Evolutionary conservation across 495 filamentous ascomycete species (phyloP).

Genomic region (Aspergillus egyptiacus): DNA sequence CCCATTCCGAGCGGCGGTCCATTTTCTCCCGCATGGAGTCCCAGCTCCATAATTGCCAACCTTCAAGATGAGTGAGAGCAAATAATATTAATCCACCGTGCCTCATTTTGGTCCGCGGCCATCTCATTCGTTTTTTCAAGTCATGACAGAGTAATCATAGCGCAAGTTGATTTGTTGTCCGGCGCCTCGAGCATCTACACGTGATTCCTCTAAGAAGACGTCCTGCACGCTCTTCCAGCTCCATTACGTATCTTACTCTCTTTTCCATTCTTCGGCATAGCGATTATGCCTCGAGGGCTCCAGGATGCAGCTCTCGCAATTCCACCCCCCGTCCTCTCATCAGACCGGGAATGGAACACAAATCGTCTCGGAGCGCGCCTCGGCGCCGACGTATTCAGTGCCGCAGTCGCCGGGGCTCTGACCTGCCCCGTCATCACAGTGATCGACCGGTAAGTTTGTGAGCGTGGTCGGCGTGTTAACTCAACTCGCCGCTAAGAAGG

Average conservation of each 20-base stretch:
- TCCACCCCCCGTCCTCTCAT: neutral
- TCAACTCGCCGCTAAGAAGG: neutral
- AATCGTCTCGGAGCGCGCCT: conserved; percentile 62
- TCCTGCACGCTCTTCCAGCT: neutral
- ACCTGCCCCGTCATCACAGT: conserved; percentile 85
- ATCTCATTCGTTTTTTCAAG: neutral
- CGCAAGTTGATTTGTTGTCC: neutral
- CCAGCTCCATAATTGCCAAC: no score
- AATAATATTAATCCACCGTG: conserved; percentile 10
- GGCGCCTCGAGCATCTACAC: no score
- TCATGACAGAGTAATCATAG: neutral
- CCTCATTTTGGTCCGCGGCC: no score
- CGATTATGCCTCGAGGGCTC: conserved; percentile 29
- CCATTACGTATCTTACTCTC: neutral
- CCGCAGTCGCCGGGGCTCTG: conserved; percentile 68
- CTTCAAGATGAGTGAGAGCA: no score
- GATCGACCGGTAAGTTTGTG: conserved; percentile 71
- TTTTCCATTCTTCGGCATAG: neutral
- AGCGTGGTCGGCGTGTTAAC: neutral
- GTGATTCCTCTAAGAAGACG: neutral
- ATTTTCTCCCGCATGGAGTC: conserved; percentile 7
- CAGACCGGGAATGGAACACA: conserved; percentile 64
- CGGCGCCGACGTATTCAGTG: conserved; percentile 66
- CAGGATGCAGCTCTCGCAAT: conserved; percentile 25
- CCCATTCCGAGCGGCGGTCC: no score